Evolutionary conservation across 129 eudicot genomes (phyloP).

Genomic region (Lonicera japonica): DNA sequence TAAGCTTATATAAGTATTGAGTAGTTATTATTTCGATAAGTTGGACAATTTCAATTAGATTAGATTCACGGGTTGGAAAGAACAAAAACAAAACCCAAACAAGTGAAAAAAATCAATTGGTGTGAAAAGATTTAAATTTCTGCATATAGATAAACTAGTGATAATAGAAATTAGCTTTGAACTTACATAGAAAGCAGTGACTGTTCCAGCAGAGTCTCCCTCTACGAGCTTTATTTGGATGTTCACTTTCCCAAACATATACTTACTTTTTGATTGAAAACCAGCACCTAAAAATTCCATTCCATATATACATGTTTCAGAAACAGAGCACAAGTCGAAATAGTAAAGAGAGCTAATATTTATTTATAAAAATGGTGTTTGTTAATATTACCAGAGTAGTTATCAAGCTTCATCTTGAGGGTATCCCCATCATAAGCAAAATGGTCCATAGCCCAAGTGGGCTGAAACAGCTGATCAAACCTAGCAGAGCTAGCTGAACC

Average conservation of each 20-base stretch:
- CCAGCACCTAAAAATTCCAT: constrained; percentile 77
- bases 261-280: constrained; percentile 78
- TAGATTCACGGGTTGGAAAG: not conserved
- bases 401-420: constrained; percentile 81
- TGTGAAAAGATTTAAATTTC: not conserved
- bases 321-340: not conserved
- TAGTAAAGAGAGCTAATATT: not conserved
- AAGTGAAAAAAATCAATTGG: too few relatives aligned
- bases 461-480: constrained; percentile 70
- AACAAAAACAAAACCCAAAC: not conserved
- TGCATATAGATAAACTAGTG: not conserved
- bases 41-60: too few relatives aligned
- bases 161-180: not conserved
- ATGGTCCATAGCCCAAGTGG: constrained; percentile 84
- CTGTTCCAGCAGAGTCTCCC: constrained; percentile 99
- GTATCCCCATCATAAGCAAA: constrained; percentile 64
- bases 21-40: too few relatives aligned
- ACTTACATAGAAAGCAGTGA: constrained; percentile 90
- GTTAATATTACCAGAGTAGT: constrained; percentile 51
- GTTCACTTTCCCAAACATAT: constrained; percentile 89
- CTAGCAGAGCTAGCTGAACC: constrained; percentile 41
- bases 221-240: constrained; percentile 80
- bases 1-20: too few relatives aligned
- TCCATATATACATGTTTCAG: not conserved
- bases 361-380: not conserved